Percentiles rank a stretch among this genome's conserved stretches.
These are phyloP conservation scores for Penicillium roqueforti DNA, from an alignment of 495 filamentous ascomycete genomes.

Conservation along the genomic window DNA sequence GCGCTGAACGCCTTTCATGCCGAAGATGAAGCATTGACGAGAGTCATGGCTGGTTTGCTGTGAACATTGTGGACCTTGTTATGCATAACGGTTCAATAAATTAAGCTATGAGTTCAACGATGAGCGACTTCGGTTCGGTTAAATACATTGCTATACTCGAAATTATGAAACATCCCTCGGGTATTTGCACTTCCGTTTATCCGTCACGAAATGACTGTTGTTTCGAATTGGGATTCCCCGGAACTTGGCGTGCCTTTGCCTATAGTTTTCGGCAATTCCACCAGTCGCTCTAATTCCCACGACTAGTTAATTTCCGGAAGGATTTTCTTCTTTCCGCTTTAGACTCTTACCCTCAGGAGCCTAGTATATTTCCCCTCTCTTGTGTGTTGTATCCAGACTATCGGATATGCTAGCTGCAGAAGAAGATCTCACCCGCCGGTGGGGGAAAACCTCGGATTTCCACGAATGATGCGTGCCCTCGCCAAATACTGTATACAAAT, in stretches of 20 bases:
- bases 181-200: background rate
- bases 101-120: too few relatives aligned
- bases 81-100: background rate
- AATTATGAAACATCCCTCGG: background rate
- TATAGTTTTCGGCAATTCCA: conserved; percentile 5
- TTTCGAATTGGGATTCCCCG: background rate
- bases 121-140: background rate
- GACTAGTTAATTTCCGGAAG: background rate
- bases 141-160: background rate
- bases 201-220: conserved; percentile 8
- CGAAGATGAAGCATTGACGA: conserved; percentile 41
- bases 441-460: background rate
- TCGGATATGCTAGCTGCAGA: background rate
- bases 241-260: background rate
- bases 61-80: conserved; percentile 8
- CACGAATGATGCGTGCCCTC: conserved; percentile 4
- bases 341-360: too few relatives aligned
- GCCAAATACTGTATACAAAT: background rate
- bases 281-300: conserved; percentile 11
- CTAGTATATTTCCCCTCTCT: background rate
- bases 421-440: background rate
- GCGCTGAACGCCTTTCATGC: conserved; percentile 33
- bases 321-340: too few relatives aligned
- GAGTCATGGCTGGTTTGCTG: conserved; percentile 41
- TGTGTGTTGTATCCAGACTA: background rate